Conservation (phyloP, 2,329 filamentous ascomycete genomes). For the Rachicladosporium sp. region DNA sequence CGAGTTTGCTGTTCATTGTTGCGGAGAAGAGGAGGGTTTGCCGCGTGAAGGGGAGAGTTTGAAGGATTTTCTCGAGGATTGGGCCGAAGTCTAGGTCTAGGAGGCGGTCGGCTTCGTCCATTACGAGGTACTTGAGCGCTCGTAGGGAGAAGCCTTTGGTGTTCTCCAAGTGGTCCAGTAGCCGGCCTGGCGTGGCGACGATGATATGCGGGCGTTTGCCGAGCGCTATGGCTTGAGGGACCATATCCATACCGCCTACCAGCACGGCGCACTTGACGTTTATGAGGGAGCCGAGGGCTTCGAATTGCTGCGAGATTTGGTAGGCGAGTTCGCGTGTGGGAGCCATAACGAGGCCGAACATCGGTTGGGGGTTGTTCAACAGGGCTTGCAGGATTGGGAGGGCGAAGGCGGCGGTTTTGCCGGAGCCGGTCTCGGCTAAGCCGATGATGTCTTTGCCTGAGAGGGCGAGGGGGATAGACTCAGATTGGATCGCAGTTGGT, state of each 20-base stretch:
- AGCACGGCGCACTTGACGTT: conserved; percentile 69
- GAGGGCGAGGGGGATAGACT: conserved; percentile 72
- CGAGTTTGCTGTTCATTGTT: conserved; percentile 88
- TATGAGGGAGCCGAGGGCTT: conserved; percentile 76
- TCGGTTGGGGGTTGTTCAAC: conserved; percentile 71
- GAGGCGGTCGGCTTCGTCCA: conserved; percentile 88
- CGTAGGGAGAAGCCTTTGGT: conserved; percentile 89
- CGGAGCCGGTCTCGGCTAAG: conserved; percentile 85
- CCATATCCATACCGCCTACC: conserved; percentile 92
- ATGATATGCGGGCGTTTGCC: conserved; percentile 94
- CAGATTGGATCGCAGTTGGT: conserved; percentile 78
- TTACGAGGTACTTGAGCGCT: conserved; percentile 73
- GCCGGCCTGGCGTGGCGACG: conserved; percentile 78
- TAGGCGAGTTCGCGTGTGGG: conserved; percentile 88
- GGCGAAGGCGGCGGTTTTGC: conserved; percentile 92
- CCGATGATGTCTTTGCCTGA: conserved; percentile 80
- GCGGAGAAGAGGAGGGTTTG: conserved; percentile 85
- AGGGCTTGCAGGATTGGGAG: conserved; percentile 84
- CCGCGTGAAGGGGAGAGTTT: conserved; percentile 66
- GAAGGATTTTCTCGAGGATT: conserved; percentile 83
- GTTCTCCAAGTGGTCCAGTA: conserved; percentile 88
- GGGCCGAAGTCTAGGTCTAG: conserved; percentile 92
- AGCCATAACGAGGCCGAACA: conserved; percentile 82
- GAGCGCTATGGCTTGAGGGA: conserved; percentile 76
- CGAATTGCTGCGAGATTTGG: conserved; percentile 80